Conservation (phyloP, 2,329 filamentous ascomycete species). For the Cadophora luteo-olivacea region DNA sequence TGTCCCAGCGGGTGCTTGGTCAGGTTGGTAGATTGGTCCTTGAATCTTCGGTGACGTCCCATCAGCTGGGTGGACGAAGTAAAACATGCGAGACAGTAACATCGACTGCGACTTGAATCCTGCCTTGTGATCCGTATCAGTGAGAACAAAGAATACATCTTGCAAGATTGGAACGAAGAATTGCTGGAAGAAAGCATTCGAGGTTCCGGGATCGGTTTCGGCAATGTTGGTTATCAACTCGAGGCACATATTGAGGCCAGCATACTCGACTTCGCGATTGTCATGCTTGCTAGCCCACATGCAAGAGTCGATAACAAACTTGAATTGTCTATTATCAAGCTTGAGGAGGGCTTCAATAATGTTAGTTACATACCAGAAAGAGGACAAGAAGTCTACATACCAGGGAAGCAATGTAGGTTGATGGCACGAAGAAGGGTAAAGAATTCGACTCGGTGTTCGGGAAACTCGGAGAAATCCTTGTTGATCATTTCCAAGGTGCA, state of each 20-base stretch:
- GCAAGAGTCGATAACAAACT: conserved; percentile 98
- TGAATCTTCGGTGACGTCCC: conserved; percentile 81
- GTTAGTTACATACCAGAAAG: conserved; percentile 19
- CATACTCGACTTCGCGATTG: conserved; percentile 96
- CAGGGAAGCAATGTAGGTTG: conserved; percentile 96
- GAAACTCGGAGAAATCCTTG: conserved; percentile 99
- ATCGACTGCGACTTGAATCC: conserved; percentile 98
- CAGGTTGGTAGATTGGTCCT: conserved; percentile 85
- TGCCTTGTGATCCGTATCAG: conserved; percentile 97
- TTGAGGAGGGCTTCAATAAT: conserved; percentile 73
- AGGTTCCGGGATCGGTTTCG: conserved; percentile 83
- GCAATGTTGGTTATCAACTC: conserved; percentile 98
- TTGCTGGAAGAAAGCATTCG: conserved; percentile 96
- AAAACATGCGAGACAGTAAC: conserved; percentile 93
- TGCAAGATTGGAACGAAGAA: conserved; percentile 96
- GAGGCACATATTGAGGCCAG: conserved; percentile 96
- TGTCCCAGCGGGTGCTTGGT: conserved; percentile 85
- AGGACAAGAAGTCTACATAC: conserved; percentile 45
- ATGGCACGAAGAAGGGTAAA: conserved; percentile 97
- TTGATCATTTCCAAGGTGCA: conserved; percentile 99
- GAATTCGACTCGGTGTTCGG: conserved; percentile 98
- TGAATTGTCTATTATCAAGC: conserved; percentile 95
- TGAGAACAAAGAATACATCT: conserved; percentile 97
- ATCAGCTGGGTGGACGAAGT: conserved; percentile 81
- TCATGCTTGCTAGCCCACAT: conserved; percentile 99